phyloP scores from a whole-genome alignment of 2,329 filamentous ascomycete genomes.

The Fusarium buxicola region DNA sequence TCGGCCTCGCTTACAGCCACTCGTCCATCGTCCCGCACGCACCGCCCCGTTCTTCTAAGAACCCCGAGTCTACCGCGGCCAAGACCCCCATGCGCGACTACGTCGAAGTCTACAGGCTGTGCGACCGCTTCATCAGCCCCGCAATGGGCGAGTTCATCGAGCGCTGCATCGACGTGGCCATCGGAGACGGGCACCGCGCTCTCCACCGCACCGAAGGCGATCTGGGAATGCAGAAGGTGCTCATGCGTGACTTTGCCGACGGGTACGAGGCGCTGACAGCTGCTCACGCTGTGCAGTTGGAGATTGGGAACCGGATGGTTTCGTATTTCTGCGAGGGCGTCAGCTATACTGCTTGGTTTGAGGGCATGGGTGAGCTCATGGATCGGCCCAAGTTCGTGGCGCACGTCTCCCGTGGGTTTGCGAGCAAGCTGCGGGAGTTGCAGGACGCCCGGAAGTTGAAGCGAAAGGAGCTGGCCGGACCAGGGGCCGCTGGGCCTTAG shows the following conservation, averaged over 20 bases:
- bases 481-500: slow-evolving; percentile 15
- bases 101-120: slow-evolving; percentile 53
- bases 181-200: slow-evolving; percentile 50
- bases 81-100: slow-evolving; percentile 49
- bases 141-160: slow-evolving; percentile 47
- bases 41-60: slow-evolving; percentile 37
- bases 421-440: slow-evolving; percentile 45
- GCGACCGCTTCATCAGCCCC: slow-evolving; percentile 51
- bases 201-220: slow-evolving; percentile 46
- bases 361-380: slow-evolving; percentile 40
- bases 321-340: slow-evolving; percentile 51
- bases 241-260: slow-evolving; percentile 52
- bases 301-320: slow-evolving; percentile 43
- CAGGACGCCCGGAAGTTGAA: slow-evolving; percentile 41
- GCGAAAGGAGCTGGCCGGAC: slow-evolving; percentile 47
- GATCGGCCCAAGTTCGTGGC: slow-evolving; percentile 48
- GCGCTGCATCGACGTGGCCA: slow-evolving; percentile 47
- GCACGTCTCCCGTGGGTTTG: slow-evolving; percentile 49
- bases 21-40: slow-evolving; percentile 49
- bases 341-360: slow-evolving; percentile 45
- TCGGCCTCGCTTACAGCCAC: slow-evolving; percentile 51
- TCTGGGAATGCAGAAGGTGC: slow-evolving; percentile 42
- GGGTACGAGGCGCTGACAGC: slow-evolving; percentile 49
- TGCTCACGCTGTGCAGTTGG: slow-evolving; percentile 38
- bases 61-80: slow-evolving; percentile 43